A percentile compares a stretch with the other conserved stretches of the same genome.
Conservation (phyloP, 257 asterid genomes). For the Nicotiana tomentosiformis region DNA sequence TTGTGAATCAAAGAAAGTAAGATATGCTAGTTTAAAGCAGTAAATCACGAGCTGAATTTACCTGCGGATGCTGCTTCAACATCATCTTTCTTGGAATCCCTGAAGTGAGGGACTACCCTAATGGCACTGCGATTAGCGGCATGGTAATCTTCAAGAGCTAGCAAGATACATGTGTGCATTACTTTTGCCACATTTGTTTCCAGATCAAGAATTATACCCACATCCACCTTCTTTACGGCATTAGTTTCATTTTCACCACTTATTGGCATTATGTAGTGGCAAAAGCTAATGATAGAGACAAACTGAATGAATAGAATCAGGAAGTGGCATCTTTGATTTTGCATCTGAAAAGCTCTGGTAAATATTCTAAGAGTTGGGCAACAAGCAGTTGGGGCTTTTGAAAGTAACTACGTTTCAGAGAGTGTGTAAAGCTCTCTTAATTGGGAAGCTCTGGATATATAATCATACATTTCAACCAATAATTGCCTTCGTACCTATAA, state of each 20-base stretch:
- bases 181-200: conserved; percentile 23
- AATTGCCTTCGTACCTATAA: background rate
- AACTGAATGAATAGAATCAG: background rate
- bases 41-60: background rate
- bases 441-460: background rate
- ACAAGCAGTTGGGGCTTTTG: background rate
- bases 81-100: conserved; percentile 24
- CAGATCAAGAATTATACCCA: conserved; percentile 40
- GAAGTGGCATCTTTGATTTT: background rate
- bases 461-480: background rate
- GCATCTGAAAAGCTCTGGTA: conserved; percentile 15
- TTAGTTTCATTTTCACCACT: background rate
- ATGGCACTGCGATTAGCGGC: conserved; percentile 17
- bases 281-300: conserved; percentile 9
- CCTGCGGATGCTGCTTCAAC: conserved; percentile 39
- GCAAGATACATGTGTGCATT: conserved; percentile 20
- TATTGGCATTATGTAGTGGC: background rate
- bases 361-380: background rate
- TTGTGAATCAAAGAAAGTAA: background rate
- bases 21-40: background rate
- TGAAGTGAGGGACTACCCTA: conserved; percentile 29
- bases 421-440: background rate
- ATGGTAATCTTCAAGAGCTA: conserved; percentile 40
- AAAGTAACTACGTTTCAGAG: background rate
- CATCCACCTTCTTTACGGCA: conserved; percentile 18